These are phyloP conservation scores for Neurospora sp. DNA, from an alignment of 495 filamentous ascomycete genomes.

Conservation along the genomic window DNA sequence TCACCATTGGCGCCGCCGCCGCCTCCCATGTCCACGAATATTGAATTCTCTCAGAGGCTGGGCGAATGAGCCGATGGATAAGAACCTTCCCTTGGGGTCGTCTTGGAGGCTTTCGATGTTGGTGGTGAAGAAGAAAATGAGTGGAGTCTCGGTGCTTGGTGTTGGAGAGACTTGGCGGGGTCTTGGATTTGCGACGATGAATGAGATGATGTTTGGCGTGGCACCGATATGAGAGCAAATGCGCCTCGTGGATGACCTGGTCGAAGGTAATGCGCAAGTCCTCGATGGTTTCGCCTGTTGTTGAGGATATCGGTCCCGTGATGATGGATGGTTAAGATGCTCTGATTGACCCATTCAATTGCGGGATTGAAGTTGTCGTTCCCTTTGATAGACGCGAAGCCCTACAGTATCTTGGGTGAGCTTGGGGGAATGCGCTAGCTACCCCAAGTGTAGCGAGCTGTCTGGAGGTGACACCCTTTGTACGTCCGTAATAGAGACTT, in stretches of 20 bases:
- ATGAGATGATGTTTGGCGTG: neutral
- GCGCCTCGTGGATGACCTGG: neutral
- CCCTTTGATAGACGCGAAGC: neutral
- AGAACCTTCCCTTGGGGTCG: neutral
- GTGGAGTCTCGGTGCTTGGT: neutral
- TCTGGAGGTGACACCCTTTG: neutral
- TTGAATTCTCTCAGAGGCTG: neutral
- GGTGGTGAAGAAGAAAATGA: neutral
- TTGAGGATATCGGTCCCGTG: neutral
- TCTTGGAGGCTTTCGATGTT: neutral
- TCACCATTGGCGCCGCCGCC: constrained; percentile 2
- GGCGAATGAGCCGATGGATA: neutral
- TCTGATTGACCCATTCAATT: neutral
- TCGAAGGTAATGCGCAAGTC: neutral
- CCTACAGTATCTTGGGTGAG: neutral
- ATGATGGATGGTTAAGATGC: neutral
- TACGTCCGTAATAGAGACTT: neutral
- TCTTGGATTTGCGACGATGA: neutral
- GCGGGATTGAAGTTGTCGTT: neutral
- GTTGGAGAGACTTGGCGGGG: neutral
- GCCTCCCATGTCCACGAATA: constrained; percentile 1
- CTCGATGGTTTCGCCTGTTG: neutral
- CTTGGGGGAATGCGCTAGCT: neutral
- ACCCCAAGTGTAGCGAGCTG: neutral
- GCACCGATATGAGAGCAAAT: neutral